Evolutionary conservation across 768 basidiomycete species (phyloP).

Genomic region (Amanita exitialis): DNA sequence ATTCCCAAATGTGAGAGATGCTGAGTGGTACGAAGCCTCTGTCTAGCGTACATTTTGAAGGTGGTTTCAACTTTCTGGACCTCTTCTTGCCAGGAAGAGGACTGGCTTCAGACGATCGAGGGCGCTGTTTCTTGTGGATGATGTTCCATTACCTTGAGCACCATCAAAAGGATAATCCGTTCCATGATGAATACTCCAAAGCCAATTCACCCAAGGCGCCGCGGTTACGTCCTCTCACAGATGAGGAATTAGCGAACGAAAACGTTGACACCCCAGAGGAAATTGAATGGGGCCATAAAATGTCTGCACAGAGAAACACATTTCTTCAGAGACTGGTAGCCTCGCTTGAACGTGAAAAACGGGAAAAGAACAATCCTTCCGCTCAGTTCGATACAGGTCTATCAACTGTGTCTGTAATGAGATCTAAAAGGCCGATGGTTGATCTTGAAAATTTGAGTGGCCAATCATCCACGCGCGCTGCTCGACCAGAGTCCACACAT

Average conservation of each 20-base stretch:
- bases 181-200: slow-evolving; percentile 55
- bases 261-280: slow-evolving; percentile 77
- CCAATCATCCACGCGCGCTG: neutral
- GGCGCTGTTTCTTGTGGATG: slow-evolving; percentile 75
- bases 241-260: slow-evolving; percentile 47
- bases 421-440: neutral
- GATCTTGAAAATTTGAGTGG: neutral
- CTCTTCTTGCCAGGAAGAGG: slow-evolving; percentile 68
- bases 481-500: neutral
- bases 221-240: slow-evolving; percentile 41
- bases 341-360: slow-evolving; percentile 41
- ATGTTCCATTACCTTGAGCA: slow-evolving; percentile 75
- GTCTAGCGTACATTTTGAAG: slow-evolving; percentile 63
- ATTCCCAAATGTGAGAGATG: neutral
- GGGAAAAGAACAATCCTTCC: slow-evolving; percentile 21
- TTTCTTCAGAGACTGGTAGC: slow-evolving; percentile 66
- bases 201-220: slow-evolving; percentile 55
- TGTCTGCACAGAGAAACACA: slow-evolving; percentile 60
- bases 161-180: slow-evolving; percentile 57
- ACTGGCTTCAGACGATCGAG: slow-evolving; percentile 64
- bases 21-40: slow-evolving; percentile 33
- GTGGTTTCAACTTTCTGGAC: slow-evolving; percentile 68
- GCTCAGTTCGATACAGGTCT: slow-evolving; percentile 35
- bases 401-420: neutral
- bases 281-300: slow-evolving; percentile 64